Conservation (phyloP, 2,329 filamentous ascomycete genomes). For the Colletotrichum somersetense region DNA sequence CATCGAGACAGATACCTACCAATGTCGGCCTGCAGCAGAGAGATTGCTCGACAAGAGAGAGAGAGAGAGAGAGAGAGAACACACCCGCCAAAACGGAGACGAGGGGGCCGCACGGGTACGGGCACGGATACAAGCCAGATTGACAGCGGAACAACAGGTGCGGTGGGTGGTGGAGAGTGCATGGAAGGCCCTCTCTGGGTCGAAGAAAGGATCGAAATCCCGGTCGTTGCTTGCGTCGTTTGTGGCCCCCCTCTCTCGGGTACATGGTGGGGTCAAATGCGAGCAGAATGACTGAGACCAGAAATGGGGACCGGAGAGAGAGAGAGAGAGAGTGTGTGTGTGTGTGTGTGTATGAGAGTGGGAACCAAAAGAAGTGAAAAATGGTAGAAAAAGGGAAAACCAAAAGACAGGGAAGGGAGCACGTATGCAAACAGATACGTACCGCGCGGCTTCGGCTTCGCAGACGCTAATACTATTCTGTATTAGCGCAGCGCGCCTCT, state of each 20-base stretch:
- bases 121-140: constrained; percentile 4
- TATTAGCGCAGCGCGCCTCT: background rate
- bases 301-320: constrained; percentile 3
- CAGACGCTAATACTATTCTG: background rate
- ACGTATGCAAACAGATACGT: constrained; percentile 4
- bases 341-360: too few species aligned
- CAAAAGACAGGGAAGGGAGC: background rate
- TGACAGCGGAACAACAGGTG: constrained; percentile 1
- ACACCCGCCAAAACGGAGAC: constrained; percentile 3
- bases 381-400: constrained; percentile 9
- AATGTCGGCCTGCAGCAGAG: constrained; percentile 22
- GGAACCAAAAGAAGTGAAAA: background rate
- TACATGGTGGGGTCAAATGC: constrained; percentile 40
- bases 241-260: constrained; percentile 41
- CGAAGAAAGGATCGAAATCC: constrained; percentile 40
- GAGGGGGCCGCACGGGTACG: background rate
- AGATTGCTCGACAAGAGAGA: constrained; percentile 11
- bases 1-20: background rate
- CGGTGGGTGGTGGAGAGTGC: constrained; percentile 3
- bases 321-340: too few species aligned
- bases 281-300: constrained; percentile 19
- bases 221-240: constrained; percentile 29
- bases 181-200: constrained; percentile 20
- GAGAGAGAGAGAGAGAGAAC: background rate
- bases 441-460: background rate